These are phyloP conservation scores for Penicillium sp. DNA, from an alignment of 2,329 filamentous ascomycete genomes.

Conservation along the genomic window DNA sequence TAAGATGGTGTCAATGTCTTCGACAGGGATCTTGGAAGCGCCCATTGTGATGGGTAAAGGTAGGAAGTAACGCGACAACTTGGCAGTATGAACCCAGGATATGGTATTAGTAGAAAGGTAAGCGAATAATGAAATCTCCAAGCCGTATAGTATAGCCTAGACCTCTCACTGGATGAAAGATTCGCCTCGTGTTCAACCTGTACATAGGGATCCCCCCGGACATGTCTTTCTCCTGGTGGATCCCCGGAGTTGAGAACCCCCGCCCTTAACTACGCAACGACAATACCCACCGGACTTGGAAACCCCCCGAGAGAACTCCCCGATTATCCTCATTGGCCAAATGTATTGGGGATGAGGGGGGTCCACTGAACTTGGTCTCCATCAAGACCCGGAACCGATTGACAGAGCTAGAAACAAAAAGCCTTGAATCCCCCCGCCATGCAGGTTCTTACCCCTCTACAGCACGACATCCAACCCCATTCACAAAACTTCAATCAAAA, in stretches of 20 bases:
- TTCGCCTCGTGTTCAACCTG: neutral
- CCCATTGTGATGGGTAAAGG: neutral
- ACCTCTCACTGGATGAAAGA: neutral
- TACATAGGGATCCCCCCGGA: neutral
- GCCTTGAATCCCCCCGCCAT: constrained; percentile 12
- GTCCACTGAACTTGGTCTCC: neutral
- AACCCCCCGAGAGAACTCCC: neutral
- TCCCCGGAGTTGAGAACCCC: neutral
- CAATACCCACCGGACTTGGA: neutral
- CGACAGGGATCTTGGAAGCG: constrained; percentile 1
- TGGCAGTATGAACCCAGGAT: too few species aligned
- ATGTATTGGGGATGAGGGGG: neutral
- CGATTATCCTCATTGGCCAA: neutral
- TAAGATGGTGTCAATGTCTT: constrained; percentile 5
- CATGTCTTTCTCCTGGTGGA: neutral
- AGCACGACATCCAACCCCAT: neutral
- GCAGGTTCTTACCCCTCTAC: constrained; percentile 7
- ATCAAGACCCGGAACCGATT: neutral
- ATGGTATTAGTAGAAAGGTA: too few species aligned
- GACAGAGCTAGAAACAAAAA: neutral
- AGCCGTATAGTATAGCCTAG: neutral
- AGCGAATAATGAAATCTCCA: neutral
- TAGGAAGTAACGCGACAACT: neutral
- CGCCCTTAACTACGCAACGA: neutral
- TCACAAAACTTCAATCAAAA: neutral